Conservation (phyloP, 2,329 filamentous ascomycete species). For the Exophiala viscosa region DNA sequence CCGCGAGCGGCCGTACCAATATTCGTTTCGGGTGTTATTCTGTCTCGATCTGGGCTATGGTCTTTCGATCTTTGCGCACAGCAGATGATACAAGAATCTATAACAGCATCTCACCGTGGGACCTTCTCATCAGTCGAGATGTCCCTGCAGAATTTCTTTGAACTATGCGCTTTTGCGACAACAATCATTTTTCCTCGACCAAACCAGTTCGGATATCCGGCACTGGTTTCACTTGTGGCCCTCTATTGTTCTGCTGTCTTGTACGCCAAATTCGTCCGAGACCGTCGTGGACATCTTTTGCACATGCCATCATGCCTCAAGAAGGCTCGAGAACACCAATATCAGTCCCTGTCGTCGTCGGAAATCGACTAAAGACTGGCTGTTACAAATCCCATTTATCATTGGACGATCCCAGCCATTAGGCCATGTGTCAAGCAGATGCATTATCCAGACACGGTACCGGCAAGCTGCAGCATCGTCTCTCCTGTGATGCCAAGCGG, state of each 20-base stretch:
- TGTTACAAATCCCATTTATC: too few relatives aligned
- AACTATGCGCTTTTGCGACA: conserved; percentile 62
- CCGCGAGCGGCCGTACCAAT: conserved; percentile 41
- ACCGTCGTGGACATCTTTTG: conserved; percentile 58
- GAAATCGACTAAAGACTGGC: neutral
- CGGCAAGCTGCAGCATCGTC: too few relatives aligned
- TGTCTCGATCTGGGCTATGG: conserved; percentile 60
- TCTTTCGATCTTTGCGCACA: conserved; percentile 61
- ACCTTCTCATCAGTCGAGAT: conserved; percentile 67
- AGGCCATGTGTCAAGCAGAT: too few relatives aligned
- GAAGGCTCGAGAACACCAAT: neutral
- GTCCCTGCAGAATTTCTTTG: conserved; percentile 65
- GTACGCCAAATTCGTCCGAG: conserved; percentile 45
- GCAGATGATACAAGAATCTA: conserved; percentile 56
- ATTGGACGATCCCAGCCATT: too few relatives aligned
- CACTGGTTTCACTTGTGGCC: conserved; percentile 55
- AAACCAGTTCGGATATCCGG: conserved; percentile 62
- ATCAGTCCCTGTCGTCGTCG: neutral
- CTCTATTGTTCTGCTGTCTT: conserved; percentile 46
- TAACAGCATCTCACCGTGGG: conserved; percentile 57
- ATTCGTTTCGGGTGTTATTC: conserved; percentile 49
- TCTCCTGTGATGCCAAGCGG: too few relatives aligned
- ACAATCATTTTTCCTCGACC: conserved; percentile 64
- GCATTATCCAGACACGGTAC: too few relatives aligned
- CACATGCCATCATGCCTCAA: conserved; percentile 40